Evolutionary conservation across 1,284 basidiomycete species (phyloP), one percentile per base, ranked within the genome.

Genomic region (Trichosporon coremiiforme): DNA sequence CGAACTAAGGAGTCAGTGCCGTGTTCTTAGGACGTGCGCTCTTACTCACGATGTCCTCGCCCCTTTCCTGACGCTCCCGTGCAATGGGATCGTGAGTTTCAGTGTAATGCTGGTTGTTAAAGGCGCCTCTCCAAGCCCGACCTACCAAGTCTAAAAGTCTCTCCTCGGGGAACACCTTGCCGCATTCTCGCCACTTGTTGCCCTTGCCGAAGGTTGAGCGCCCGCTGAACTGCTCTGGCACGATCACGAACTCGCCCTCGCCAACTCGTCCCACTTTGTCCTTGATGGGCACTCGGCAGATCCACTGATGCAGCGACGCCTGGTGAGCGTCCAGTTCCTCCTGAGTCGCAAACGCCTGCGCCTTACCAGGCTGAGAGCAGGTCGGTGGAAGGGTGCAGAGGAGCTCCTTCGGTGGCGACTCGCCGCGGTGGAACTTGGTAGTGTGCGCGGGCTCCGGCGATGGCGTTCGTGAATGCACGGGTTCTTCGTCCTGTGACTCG

Each of bases 31-130:
- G 29, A 22, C 55, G 29, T 25, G 67, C 60, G 31, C 65, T 64
- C 57, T 62, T 41, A 87, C 92, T 69, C 76, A 94, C 94, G 66
- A 91, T 95, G 83, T 91, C 93, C 79, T 94, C 91, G n/a, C 93
- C 93, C 65, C 90, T 86, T 35, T 93, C 91, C 77, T 89, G 89
- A 35, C 88, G 85, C 64, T 93, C 83, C 9, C 88, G 87, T 25
- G 90, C 89, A 20, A 95, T 83, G 2, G 92, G 89, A 80, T 95
- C 92, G 75, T 96, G 94, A 73, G 90, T 92, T 84, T 96, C 94
- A 17, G 89, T 90, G 74, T 92, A 87, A 83, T 96, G 94, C 90
- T 94, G 78, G 10, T 73, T 64, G 64, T 70, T 50, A 72, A 64
- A 13, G 45, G 41, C 57, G 7, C 33, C 9, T 68, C 15, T 8